phyloP scores from a whole-genome alignment of 2,329 filamentous ascomycete genomes.

The Fusarium sp. region DNA sequence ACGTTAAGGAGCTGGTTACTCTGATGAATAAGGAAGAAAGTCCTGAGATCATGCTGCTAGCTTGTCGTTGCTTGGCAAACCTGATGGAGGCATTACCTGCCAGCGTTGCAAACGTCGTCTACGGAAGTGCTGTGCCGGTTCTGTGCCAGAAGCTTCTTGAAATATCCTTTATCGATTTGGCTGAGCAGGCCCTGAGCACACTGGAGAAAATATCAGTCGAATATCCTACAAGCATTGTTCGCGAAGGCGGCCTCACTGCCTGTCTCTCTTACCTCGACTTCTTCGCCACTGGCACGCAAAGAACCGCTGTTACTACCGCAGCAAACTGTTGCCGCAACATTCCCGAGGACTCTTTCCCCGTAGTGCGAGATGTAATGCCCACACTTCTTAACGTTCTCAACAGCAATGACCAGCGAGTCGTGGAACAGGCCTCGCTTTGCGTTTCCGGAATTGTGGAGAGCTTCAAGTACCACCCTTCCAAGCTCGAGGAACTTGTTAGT shows the following conservation, averaged over 20 bases:
- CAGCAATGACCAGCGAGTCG: conserved; percentile 95
- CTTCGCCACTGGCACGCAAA: conserved; percentile 95
- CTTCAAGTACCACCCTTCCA: conserved; percentile 88
- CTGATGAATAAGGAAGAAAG: conserved; percentile 97
- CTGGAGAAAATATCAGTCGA: conserved; percentile 98
- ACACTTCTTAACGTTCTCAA: conserved; percentile 89
- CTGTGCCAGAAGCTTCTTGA: conserved; percentile 95
- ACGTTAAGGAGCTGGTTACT: conserved; percentile 91
- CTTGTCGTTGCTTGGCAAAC: conserved; percentile 95
- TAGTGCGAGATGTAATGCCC: conserved; percentile 96
- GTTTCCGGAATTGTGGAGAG: conserved; percentile 97
- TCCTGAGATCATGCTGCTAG: conserved; percentile 95
- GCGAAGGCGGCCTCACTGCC: conserved; percentile 94
- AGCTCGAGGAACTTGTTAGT: conserved; percentile 92
- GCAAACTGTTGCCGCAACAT: conserved; percentile 99
- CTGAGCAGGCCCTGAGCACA: conserved; percentile 96
- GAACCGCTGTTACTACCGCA: conserved; percentile 95
- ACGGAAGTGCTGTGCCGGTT: conserved; percentile 95
- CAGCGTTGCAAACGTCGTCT: conserved; percentile 94
- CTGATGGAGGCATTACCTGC: conserved; percentile 96
- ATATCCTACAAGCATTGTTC: conserved; percentile 93
- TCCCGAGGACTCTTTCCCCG: conserved; percentile 90
- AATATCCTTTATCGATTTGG: conserved; percentile 96
- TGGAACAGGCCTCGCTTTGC: conserved; percentile 95
- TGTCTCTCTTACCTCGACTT: conserved; percentile 97